A percentile compares a stretch with the other conserved stretches of the same genome.
Evolutionary conservation across 2,329 filamentous ascomycete genomes (phyloP).

Genomic region (Claviceps spartinae): DNA sequence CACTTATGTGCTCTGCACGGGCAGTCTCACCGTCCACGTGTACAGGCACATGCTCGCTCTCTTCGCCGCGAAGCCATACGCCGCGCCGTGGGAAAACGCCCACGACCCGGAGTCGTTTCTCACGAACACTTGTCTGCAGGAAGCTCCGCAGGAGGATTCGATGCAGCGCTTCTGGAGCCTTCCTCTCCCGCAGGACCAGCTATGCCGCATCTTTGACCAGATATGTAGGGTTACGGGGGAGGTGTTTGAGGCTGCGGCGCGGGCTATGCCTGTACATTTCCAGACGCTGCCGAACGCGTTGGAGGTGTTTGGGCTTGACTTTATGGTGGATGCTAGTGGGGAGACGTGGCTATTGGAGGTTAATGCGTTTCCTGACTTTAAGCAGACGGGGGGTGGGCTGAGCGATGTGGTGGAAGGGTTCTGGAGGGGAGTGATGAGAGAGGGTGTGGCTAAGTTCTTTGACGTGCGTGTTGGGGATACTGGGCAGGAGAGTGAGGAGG

Average conservation of each 20-base stretch:
- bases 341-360: slow-evolving; percentile 71
- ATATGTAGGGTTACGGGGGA: slow-evolving; percentile 63
- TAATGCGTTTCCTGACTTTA: slow-evolving; percentile 94
- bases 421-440: slow-evolving; percentile 59
- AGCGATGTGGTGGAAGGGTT: slow-evolving; percentile 59
- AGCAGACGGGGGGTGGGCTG: slow-evolving; percentile 76
- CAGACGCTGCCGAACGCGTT: slow-evolving; percentile 80
- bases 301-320: slow-evolving; percentile 86
- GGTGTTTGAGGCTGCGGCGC: slow-evolving; percentile 73
- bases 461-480: slow-evolving; percentile 11
- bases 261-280: slow-evolving; percentile 80
- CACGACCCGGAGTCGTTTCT: slow-evolving; percentile 58
- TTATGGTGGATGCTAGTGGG: slow-evolving; percentile 57
- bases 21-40: slow-evolving; percentile 68
- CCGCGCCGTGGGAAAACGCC: slow-evolving; percentile 42
- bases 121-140: slow-evolving; percentile 91
- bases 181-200: slow-evolving; percentile 33
- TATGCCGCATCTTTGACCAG: slow-evolving; percentile 53
- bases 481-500: slow-evolving; percentile 12
- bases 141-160: slow-evolving; percentile 41
- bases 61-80: slow-evolving; percentile 67
- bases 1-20: slow-evolving; percentile 74
- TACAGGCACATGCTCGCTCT: slow-evolving; percentile 87
- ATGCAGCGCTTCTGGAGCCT: slow-evolving; percentile 68
- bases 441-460: slow-evolving; percentile 59